A percentile compares a stretch with the other conserved stretches of the same genome.
phyloP scores from a whole-genome alignment of 768 basidiomycete genomes.

The Cystobasidium tubakii region DNA sequence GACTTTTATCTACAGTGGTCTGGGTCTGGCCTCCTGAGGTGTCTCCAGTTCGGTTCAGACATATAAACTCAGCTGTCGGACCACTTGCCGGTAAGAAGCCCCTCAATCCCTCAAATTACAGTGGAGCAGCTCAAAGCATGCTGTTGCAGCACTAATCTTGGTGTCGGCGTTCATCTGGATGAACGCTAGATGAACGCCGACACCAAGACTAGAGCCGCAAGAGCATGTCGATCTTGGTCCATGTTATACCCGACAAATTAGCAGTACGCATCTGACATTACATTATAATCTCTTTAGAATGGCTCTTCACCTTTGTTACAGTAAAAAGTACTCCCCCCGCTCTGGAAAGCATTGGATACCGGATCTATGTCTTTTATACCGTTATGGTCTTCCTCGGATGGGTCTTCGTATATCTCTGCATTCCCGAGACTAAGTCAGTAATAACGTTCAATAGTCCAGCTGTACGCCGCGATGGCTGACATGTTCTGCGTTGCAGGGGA shows the following conservation, averaged over 20 bases:
- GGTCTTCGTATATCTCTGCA: slow-evolving; percentile 19
- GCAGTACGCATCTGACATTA: not conserved
- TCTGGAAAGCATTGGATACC: slow-evolving; percentile 15
- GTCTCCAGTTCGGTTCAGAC: slow-evolving; percentile 5
- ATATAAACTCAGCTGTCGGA: slow-evolving; percentile 12
- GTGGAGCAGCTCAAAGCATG: too few species aligned
- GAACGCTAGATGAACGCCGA: too few species aligned
- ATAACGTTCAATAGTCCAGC: too few species aligned
- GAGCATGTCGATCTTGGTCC: not conserved
- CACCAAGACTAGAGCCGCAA: too few species aligned
- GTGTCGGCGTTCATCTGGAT: too few species aligned
- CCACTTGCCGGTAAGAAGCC: not conserved
- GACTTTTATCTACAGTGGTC: not conserved
- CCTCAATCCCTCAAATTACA: too few species aligned
- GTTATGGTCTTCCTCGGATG: slow-evolving; percentile 13
- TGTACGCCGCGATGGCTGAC: too few species aligned
- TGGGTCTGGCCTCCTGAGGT: slow-evolving; percentile 23
- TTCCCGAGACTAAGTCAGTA: slow-evolving; percentile 14
- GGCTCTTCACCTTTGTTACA: slow-evolving; percentile 25
- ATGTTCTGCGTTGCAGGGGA: not conserved
- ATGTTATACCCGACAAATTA: not conserved
- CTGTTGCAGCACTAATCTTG: too few species aligned
- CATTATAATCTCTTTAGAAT: not conserved
- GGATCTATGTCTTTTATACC: slow-evolving; percentile 22
- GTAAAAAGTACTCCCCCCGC: slow-evolving; percentile 15